A percentile compares a stretch with the other conserved stretches of the same genome.
phyloP scores from a whole-genome alignment of 495 filamentous ascomycete species.

The Thozetella sp. region DNA sequence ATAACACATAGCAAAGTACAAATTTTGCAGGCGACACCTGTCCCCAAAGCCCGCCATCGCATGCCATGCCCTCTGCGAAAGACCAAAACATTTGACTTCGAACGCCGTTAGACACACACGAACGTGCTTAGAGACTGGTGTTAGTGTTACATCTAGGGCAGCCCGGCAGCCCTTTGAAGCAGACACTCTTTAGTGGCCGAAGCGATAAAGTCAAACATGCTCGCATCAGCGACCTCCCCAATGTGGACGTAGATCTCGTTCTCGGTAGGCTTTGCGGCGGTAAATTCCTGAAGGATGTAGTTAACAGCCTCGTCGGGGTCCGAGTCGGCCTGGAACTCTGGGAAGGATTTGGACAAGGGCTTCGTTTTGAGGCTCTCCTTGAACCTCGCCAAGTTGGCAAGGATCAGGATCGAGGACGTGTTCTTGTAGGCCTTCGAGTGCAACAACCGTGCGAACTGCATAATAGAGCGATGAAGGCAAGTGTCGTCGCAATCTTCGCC shows the following conservation, averaged over 20 bases:
- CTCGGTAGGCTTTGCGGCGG: background rate
- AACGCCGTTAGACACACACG: too few relatives aligned
- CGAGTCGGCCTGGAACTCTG: background rate
- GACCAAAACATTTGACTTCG: too few relatives aligned
- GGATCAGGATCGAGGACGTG: slow-evolving; percentile 1
- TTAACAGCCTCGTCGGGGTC: background rate
- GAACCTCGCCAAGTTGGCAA: slow-evolving; percentile 3
- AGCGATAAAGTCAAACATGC: slow-evolving; percentile 5
- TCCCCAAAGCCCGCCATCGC: too few relatives aligned
- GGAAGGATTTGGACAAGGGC: background rate
- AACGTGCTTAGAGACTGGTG: too few relatives aligned
- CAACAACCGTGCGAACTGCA: background rate
- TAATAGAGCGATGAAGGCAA: too few relatives aligned
- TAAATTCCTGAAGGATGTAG: slow-evolving; percentile 7
- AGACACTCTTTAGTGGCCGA: slow-evolving; percentile 11
- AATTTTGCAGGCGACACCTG: too few relatives aligned
- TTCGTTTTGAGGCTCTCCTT: slow-evolving; percentile 1
- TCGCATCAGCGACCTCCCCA: slow-evolving; percentile 4
- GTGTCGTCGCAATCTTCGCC: background rate
- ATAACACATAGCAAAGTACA: too few relatives aligned
- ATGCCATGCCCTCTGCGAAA: too few relatives aligned
- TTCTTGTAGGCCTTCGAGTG: background rate
- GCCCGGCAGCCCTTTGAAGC: too few relatives aligned
- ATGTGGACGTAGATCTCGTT: slow-evolving; percentile 8
- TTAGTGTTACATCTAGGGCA: too few relatives aligned